These are phyloP conservation scores for Kwoniella europaea DNA, from an alignment of 768 basidiomycete species.

Conservation along the genomic window DNA sequence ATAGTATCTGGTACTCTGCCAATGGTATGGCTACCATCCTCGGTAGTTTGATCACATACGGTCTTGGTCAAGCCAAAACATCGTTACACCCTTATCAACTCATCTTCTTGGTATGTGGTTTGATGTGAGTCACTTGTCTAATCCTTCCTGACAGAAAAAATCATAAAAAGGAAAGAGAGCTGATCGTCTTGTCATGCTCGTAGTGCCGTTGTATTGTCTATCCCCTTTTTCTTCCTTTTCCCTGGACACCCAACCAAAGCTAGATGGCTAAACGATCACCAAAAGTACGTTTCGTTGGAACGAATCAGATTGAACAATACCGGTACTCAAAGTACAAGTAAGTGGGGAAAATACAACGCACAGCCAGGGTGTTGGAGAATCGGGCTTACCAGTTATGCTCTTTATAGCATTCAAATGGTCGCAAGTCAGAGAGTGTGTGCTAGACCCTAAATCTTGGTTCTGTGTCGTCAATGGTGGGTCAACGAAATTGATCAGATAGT, in stretches of 20 bases:
- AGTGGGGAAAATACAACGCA: not conserved
- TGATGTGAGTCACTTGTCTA: constrained; percentile 33
- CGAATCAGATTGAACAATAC: constrained; percentile 41
- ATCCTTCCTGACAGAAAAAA: no score
- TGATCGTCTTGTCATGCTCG: constrained; percentile 45
- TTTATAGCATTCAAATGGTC: constrained; percentile 39
- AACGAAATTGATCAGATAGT: constrained; percentile 16
- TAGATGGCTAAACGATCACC: constrained; percentile 38
- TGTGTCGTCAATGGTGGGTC: constrained; percentile 61
- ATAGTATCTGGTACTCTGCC: constrained; percentile 54
- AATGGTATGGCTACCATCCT: constrained; percentile 60
- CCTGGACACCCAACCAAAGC: constrained; percentile 57
- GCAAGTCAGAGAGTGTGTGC: constrained; percentile 46
- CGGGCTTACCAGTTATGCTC: not conserved
- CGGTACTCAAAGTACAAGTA: constrained; percentile 38
- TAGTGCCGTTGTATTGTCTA: constrained; percentile 22
- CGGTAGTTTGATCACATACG: constrained; percentile 59
- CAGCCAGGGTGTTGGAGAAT: no score
- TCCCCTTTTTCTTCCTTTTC: constrained; percentile 46
- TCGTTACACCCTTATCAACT: constrained; percentile 59
- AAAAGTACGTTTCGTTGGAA: constrained; percentile 55
- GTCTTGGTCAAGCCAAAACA: constrained; percentile 61
- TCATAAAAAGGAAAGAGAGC: no score
- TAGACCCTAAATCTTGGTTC: constrained; percentile 61
- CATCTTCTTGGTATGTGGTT: constrained; percentile 63